Evolutionary conservation across 768 basidiomycete species (phyloP).

Genomic region (Russula sp.): DNA sequence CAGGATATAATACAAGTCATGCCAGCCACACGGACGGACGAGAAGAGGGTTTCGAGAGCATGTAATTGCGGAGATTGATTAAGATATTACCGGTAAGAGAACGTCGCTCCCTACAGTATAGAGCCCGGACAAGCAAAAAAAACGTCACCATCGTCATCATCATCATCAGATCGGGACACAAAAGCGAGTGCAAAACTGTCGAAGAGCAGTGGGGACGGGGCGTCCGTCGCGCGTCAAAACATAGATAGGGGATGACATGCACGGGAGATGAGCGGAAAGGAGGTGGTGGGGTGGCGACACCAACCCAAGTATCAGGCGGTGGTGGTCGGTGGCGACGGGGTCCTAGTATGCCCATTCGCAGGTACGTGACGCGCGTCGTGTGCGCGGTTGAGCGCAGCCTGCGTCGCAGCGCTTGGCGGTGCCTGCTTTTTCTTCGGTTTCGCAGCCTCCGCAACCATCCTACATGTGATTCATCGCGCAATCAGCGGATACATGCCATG

Average conservation of each 20-base stretch:
- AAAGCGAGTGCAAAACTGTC: too few relatives aligned
- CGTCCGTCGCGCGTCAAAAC: too few relatives aligned
- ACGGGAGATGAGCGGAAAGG: neutral
- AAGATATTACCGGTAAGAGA: neutral
- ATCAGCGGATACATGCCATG: neutral
- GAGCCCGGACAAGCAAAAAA: too few relatives aligned
- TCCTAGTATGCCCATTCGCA: neutral
- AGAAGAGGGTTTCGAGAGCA: too few relatives aligned
- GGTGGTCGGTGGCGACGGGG: neutral
- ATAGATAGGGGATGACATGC: too few relatives aligned
- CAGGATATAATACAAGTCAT: too few relatives aligned
- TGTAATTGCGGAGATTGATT: neutral
- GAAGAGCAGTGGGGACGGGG: too few relatives aligned
- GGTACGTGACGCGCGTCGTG: slow-evolving; percentile 1
- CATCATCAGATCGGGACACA: too few relatives aligned
- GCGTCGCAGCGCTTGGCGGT: slow-evolving; percentile 8
- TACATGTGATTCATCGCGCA: slow-evolving; percentile 26
- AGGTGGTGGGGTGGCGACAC: neutral
- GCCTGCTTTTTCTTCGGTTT: slow-evolving; percentile 46
- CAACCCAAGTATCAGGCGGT: neutral
- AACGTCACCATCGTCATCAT: too few relatives aligned
- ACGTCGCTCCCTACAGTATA: too few relatives aligned
- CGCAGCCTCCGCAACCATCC: slow-evolving; percentile 85
- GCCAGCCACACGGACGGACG: too few relatives aligned
- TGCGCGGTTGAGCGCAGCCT: slow-evolving; percentile 11